Percentiles rank a stretch among this genome's conserved stretches.
Conservation (phyloP, 2,329 filamentous ascomycete species). For the Byssothecium circinans region DNA sequence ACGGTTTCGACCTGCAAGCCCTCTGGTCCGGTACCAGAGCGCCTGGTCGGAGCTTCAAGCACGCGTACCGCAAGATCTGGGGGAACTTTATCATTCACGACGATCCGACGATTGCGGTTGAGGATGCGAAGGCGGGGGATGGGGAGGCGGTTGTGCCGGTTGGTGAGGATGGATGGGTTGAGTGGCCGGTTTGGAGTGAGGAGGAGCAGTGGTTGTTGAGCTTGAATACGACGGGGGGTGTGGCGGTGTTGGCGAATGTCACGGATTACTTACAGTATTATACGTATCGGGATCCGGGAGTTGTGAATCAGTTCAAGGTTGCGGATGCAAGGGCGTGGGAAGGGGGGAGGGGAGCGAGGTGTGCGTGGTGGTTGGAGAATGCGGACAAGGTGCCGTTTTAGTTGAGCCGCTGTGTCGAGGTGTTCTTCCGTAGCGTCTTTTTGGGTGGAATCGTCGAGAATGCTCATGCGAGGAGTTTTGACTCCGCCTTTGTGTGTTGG, state of each 20-base stretch:
- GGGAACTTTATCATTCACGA: slow-evolving; percentile 15
- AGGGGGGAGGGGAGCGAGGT: slow-evolving; percentile 33
- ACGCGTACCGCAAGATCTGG: slow-evolving; percentile 17
- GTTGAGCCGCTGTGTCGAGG: too few relatives aligned
- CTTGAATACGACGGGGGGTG: slow-evolving; percentile 26
- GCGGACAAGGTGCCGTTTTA: slow-evolving; percentile 28
- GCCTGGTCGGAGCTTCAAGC: slow-evolving; percentile 6
- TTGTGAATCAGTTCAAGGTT: slow-evolving; percentile 32
- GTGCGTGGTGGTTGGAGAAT: slow-evolving; percentile 34
- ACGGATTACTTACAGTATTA: slow-evolving; percentile 32
- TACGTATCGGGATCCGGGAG: slow-evolving; percentile 33
- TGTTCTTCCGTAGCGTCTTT: too few relatives aligned
- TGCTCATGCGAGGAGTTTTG: too few relatives aligned
- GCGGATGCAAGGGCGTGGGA: slow-evolving; percentile 35
- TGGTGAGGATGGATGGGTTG: slow-evolving; percentile 23
- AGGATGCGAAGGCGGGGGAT: slow-evolving; percentile 3
- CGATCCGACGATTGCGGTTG: slow-evolving; percentile 12
- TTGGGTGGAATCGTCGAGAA: too few relatives aligned
- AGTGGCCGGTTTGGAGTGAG: slow-evolving; percentile 18
- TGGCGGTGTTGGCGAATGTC: slow-evolving; percentile 14
- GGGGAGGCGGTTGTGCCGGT: slow-evolving; percentile 6
- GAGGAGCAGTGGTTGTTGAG: slow-evolving; percentile 12
- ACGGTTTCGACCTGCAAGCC: slow-evolving; percentile 14
- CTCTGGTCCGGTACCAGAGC: slow-evolving; percentile 28
- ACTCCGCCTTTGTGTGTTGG: too few relatives aligned